Conservation (phyloP, 1,284 basidiomycete genomes). For the Xerocomus nothofagi region DNA sequence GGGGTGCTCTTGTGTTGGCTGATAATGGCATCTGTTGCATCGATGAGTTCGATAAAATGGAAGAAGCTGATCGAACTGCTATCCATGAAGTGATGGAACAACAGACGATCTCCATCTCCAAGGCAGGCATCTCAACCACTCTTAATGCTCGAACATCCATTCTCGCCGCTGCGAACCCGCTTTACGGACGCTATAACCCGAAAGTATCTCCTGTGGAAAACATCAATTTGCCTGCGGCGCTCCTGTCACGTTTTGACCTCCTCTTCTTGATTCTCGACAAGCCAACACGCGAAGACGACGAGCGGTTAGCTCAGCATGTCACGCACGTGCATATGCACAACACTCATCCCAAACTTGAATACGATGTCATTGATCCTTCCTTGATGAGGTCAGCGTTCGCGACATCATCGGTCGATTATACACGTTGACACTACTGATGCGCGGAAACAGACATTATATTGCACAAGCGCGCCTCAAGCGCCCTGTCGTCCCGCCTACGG, state of each 20-base stretch:
- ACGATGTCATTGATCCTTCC: constrained; percentile 82
- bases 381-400: constrained; percentile 73
- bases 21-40: constrained; percentile 99
- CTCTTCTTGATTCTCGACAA: constrained; percentile 98
- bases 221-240: constrained; percentile 97
- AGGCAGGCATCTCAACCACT: constrained; percentile 98
- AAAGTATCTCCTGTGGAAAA: constrained; percentile 98
- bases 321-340: constrained; percentile 99
- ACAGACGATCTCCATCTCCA: constrained; percentile 99
- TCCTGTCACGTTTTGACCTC: constrained; percentile 95
- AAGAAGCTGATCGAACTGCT: constrained; percentile 94
- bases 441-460: constrained; percentile 83
- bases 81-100: constrained; percentile 99
- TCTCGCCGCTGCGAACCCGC: constrained; percentile 95
- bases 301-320: constrained; percentile 94
- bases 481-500: constrained; percentile 82
- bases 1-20: constrained; percentile 95
- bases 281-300: constrained; percentile 91
- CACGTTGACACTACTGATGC: constrained; percentile 8
- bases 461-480: constrained; percentile 88
- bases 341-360: constrained; percentile 81
- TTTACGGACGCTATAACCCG: constrained; percentile 98
- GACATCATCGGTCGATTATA: neutral
- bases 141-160: constrained; percentile 99
- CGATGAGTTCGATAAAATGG: constrained; percentile 99